Evolutionary conservation across 805 yeast species (phyloP), one percentile per base, ranked within the genome.

Genomic region (Candida sakaeoensis): DNA sequence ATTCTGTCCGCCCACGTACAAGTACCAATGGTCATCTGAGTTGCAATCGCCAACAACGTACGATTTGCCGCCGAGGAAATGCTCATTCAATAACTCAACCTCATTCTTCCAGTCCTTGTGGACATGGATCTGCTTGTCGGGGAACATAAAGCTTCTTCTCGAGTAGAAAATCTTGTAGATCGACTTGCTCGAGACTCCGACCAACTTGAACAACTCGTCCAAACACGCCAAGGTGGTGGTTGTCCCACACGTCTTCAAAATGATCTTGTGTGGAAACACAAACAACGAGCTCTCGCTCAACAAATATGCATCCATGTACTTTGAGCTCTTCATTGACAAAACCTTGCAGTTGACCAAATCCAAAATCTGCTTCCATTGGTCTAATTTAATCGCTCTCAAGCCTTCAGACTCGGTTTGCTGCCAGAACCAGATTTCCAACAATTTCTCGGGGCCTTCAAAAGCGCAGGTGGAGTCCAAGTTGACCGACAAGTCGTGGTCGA

Each of bases 391-490:
- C 9, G 73, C 63, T 48, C 95, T 68, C 42, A 84, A 72, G 24
- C 77, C 87, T 57, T 65, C 68, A 18, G 55, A 43, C 29, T 66
- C 68, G 27, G 70, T 60, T 15, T 37, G 18, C 9, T 82, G 75
- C 51, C 81, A 80, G 57, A 89, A 81, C 96, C 96, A 90, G 43
- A 91, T 70, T 59, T 91, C 96, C 30, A 93, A 70, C 42, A 91
- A 70, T 62, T 91, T 93, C 62, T 91, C 98, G 23, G 99, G 98
- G 5, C 99, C 98, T 68, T 91, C 98, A 58, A 91, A 91, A 2
- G 97, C 96, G 55, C 80, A 84, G 10, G 95, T 74, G 14, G 96
- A 89, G 65, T 90, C 97, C 47, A 90, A 69, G 44, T 77, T 74
- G 33, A 80, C 81, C 7, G 95, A 82, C 36, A 86, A 69, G 45